These are phyloP conservation scores for Cudoniella acicularis DNA, from an alignment of 495 filamentous ascomycete species.

Conservation along the genomic window DNA sequence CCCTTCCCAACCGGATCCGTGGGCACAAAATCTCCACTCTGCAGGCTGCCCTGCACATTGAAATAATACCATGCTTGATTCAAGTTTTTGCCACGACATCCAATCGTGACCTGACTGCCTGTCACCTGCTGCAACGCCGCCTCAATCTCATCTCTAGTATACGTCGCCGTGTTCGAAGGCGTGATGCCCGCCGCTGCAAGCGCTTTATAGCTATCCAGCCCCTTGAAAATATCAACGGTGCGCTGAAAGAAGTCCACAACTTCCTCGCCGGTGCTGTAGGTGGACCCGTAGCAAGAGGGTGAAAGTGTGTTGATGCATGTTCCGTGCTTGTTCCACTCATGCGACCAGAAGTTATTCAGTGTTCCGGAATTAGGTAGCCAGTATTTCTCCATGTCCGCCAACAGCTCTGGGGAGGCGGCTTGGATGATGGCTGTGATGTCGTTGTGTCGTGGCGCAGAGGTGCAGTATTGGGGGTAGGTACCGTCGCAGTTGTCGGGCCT, in stretches of 20 bases:
- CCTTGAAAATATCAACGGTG: constrained; percentile 39
- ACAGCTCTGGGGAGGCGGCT: constrained; percentile 55
- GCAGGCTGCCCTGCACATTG: constrained; percentile 72
- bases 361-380: constrained; percentile 62
- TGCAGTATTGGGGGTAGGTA: constrained; percentile 71
- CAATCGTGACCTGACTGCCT: constrained; percentile 64
- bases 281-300: constrained; percentile 62
- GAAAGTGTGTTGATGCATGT: constrained; percentile 71
- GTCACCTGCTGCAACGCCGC: constrained; percentile 58
- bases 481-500: constrained; percentile 87
- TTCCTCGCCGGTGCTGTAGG: constrained; percentile 56
- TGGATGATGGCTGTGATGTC: constrained; percentile 68
- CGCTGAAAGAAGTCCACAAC: constrained; percentile 60
- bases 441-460: constrained; percentile 60
- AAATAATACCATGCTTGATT: constrained; percentile 86
- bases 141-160: constrained; percentile 60
- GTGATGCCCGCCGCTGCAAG: constrained; percentile 61
- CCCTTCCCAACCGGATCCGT: constrained; percentile 43
- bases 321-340: constrained; percentile 87
- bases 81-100: constrained; percentile 55
- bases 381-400: constrained; percentile 72
- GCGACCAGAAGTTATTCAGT: constrained; percentile 71
- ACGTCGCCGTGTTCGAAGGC: constrained; percentile 57
- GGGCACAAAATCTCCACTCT: constrained; percentile 71
- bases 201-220: constrained; percentile 49